Percentiles rank a stretch among this genome's conserved stretches.
Conservation (phyloP, 2,329 filamentous ascomycete genomes). For the Gaeumannomyces tritici region DNA sequence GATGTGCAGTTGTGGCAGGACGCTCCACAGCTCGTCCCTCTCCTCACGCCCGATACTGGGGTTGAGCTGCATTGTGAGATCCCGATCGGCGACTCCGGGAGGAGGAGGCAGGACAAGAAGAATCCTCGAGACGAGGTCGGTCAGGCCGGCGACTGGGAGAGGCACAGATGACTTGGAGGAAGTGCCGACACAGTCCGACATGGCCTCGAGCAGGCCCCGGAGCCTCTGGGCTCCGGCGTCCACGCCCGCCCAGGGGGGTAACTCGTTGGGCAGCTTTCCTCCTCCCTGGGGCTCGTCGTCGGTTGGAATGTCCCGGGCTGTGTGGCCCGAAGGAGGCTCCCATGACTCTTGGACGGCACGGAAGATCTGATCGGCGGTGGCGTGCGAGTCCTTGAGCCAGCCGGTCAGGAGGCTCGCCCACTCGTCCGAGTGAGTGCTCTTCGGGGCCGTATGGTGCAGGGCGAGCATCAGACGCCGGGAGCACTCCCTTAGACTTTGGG, state of each 20-base stretch:
- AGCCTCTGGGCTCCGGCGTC: constrained; percentile 63
- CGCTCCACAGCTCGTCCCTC: constrained; percentile 65
- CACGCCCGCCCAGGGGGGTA: constrained; percentile 69
- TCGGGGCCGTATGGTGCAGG: constrained; percentile 73
- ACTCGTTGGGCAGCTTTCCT: constrained; percentile 31
- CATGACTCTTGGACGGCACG: constrained; percentile 74
- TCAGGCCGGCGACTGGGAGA: constrained; percentile 56
- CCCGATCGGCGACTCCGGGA: constrained; percentile 30
- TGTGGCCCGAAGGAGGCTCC: constrained; percentile 49
- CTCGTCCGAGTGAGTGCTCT: constrained; percentile 66
- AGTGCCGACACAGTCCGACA: constrained; percentile 53
- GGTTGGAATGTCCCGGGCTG: constrained; percentile 26
- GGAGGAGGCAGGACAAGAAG: constrained; percentile 52
- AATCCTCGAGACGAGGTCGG: constrained; percentile 62
- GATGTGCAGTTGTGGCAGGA: constrained; percentile 65
- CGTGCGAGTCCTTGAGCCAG: constrained; percentile 56
- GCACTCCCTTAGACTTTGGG: constrained; percentile 42
- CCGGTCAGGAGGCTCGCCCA: constrained; percentile 61
- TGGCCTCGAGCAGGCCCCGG: constrained; percentile 51
- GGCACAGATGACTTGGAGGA: constrained; percentile 56
- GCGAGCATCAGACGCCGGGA: constrained; percentile 58
- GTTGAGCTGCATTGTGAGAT: constrained; percentile 52
- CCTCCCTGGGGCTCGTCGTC: constrained; percentile 39
- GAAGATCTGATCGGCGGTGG: constrained; percentile 66
- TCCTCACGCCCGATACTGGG: constrained; percentile 70